Conservation (phyloP, 73 alveolate genomes). For the Diophrys appendiculata region DNA sequence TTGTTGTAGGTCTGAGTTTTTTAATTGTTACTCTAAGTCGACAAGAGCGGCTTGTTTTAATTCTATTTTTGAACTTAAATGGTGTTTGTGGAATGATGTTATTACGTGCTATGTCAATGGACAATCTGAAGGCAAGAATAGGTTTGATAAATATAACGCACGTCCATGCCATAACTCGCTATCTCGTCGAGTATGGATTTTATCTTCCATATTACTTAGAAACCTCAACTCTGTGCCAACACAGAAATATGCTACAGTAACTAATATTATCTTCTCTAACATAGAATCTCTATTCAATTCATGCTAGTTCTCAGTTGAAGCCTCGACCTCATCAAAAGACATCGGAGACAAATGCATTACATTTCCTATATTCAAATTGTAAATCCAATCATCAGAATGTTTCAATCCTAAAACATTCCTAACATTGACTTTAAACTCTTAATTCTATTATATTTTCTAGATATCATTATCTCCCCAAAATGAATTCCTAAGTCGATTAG, state of each 20-base stretch:
- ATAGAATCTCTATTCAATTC: conserved; percentile 91
- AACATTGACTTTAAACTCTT: conserved; percentile 45
- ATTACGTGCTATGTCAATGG: too few relatives aligned
- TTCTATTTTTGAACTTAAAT: conserved; percentile 6
- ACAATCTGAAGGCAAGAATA: conserved; percentile 63
- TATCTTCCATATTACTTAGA: conserved; percentile 26
- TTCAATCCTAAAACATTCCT: conserved; percentile 64
- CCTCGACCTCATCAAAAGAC: conserved; percentile 80
- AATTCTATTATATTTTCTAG: conserved; percentile 5
- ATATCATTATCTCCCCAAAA: conserved; percentile 19
- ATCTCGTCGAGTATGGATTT: conserved; percentile 11
- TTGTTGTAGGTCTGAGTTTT: too few relatives aligned
- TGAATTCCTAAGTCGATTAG: neutral
- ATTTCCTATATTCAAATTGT: conserved; percentile 85
- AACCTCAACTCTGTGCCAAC: conserved; percentile 92
- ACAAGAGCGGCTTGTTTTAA: too few relatives aligned
- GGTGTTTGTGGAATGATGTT: too few relatives aligned
- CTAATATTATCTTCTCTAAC: conserved; percentile 85
- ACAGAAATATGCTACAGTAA: conserved; percentile 86
- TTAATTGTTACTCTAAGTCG: too few relatives aligned
- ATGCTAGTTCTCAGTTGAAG: conserved; percentile 79
- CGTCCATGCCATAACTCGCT: conserved; percentile 64
- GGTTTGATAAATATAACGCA: conserved; percentile 48
- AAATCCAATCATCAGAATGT: conserved; percentile 89
- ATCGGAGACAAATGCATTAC: conserved; percentile 88